A percentile compares a stretch with the other conserved stretches of the same genome.
Conservation (phyloP, 2,329 filamentous ascomycete genomes). For the Ophiostoma triangulosporum region DNA sequence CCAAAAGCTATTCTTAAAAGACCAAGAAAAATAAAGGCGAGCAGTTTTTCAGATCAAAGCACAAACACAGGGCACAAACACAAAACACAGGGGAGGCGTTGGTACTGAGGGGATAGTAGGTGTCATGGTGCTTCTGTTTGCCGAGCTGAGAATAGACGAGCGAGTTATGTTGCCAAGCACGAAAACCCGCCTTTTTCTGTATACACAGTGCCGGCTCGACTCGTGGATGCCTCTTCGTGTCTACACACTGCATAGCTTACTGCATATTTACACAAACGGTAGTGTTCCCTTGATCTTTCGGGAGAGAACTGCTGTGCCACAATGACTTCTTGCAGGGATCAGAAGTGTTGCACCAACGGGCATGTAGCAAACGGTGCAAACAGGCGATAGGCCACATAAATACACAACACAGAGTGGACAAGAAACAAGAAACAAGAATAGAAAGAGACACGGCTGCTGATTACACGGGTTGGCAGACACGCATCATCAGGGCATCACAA, state of each 20-base stretch:
- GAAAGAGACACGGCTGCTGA: neutral
- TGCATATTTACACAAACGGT: neutral
- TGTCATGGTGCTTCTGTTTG: too few relatives aligned
- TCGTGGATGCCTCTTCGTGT: neutral
- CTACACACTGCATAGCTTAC: neutral
- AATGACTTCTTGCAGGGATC: neutral
- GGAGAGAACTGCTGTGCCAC: neutral
- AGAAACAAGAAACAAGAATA: neutral
- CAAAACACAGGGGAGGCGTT: too few relatives aligned
- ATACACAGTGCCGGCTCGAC: too few relatives aligned
- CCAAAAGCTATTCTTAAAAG: too few relatives aligned
- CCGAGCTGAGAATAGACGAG: too few relatives aligned
- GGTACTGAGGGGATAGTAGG: too few relatives aligned
- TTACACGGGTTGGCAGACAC: neutral
- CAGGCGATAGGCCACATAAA: neutral
- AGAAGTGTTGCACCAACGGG: neutral
- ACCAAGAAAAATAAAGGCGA: too few relatives aligned
- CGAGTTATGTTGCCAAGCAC: too few relatives aligned
- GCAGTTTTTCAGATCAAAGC: too few relatives aligned
- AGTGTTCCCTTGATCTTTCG: neutral
- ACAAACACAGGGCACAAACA: too few relatives aligned
- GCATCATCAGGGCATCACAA: neutral
- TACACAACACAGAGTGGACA: neutral
- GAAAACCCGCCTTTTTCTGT: too few relatives aligned
- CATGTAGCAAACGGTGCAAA: too few relatives aligned